Evolutionary conservation across 352 stramenopile species (phyloP).

Genomic region (Aphanomyces astaci): DNA sequence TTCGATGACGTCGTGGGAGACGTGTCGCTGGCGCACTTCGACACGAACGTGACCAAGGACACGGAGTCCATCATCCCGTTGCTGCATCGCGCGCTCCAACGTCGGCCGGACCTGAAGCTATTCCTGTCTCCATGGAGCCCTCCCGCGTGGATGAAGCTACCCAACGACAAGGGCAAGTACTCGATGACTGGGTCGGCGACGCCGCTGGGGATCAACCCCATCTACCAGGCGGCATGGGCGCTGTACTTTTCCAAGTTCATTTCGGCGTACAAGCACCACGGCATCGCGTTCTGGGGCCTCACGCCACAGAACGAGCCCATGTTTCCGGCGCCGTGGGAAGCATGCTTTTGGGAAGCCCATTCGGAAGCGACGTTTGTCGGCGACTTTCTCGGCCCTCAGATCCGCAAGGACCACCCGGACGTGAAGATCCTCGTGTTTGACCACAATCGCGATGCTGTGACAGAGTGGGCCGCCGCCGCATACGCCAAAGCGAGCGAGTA

Average conservation of each 20-base stretch:
- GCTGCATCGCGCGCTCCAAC: constrained; percentile 58
- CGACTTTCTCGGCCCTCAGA: constrained; percentile 72
- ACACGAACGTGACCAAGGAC: constrained; percentile 65
- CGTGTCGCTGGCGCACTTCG: constrained; percentile 64
- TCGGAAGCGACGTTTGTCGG: constrained; percentile 74
- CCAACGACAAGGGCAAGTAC: constrained; percentile 32
- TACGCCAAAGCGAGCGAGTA: constrained; percentile 59
- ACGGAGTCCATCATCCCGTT: constrained; percentile 75
- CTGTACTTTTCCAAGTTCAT: constrained; percentile 91
- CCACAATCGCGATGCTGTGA: constrained; percentile 78
- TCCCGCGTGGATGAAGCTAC: constrained; percentile 82
- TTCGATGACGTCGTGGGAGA: constrained; percentile 79
- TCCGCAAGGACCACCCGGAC: constrained; percentile 77
- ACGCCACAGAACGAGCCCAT: constrained; percentile 89
- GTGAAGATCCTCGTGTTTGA: constrained; percentile 89
- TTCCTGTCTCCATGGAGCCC: constrained; percentile 85
- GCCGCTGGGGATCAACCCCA: constrained; percentile 42
- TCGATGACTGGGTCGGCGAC: constrained; percentile 53
- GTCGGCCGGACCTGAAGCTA: constrained; percentile 66
- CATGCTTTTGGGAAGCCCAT: constrained; percentile 44
- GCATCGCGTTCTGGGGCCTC: constrained; percentile 81
- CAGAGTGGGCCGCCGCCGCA: constrained; percentile 62
- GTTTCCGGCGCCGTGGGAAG: constrained; percentile 62
- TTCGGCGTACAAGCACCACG: constrained; percentile 77
- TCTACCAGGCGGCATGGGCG: constrained; percentile 66